These are phyloP conservation scores for Brassica hybrid DNA, from an alignment of 441 rosid species.

Conservation along the genomic window DNA sequence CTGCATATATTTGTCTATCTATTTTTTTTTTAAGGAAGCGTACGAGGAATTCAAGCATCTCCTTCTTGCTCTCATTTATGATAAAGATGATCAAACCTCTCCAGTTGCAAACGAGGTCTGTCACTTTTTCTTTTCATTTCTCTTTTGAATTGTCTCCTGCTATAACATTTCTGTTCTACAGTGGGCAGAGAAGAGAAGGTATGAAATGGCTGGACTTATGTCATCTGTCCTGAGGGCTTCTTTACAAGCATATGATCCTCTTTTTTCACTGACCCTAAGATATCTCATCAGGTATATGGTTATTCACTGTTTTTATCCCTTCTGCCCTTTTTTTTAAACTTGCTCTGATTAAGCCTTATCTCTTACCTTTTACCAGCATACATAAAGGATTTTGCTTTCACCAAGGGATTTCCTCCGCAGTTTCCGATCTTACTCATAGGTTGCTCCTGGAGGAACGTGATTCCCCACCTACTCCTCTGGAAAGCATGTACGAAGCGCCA, in stretches of 20 bases:
- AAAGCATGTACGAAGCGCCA: constrained; percentile 74
- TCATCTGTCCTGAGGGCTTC: constrained; percentile 86
- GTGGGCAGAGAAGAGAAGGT: constrained; percentile 94
- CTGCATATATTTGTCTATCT: constrained; percentile 36
- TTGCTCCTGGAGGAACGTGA: constrained; percentile 89
- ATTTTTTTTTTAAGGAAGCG: constrained; percentile 76
- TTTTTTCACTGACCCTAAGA: constrained; percentile 85
- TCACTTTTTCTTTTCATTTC: constrained; percentile 6
- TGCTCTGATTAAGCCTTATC: constrained; percentile 21
- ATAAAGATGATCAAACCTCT: constrained; percentile 77
- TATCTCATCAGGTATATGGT: constrained; percentile 73
- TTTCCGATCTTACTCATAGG: constrained; percentile 85
- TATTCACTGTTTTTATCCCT: neutral
- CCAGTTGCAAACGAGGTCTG: constrained; percentile 90
- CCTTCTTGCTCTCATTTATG: constrained; percentile 89
- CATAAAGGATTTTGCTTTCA: constrained; percentile 82
- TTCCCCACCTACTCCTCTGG: constrained; percentile 70
- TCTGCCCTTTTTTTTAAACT: neutral
- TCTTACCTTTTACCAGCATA: constrained; percentile 58
- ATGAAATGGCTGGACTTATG: constrained; percentile 89
- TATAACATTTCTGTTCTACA: constrained; percentile 45
- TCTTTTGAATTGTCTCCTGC: constrained; percentile 6
- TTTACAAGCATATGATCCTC: constrained; percentile 86
- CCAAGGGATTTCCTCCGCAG: constrained; percentile 78
- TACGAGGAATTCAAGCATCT: constrained; percentile 98